phyloP scores from a whole-genome alignment of 768 basidiomycete genomes.

The Lyophyllum atratum region DNA sequence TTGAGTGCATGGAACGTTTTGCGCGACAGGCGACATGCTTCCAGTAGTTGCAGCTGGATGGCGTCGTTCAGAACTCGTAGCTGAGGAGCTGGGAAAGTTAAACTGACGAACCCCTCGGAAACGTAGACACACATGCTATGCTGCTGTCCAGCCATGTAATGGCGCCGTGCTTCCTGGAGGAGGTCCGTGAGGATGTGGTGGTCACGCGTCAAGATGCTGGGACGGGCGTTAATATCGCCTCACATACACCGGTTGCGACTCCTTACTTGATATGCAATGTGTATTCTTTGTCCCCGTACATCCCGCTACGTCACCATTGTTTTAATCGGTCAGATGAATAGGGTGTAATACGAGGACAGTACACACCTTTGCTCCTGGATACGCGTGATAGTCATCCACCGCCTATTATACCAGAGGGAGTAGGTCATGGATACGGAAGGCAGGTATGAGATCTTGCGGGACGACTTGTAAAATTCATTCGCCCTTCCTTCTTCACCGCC shows the following conservation, averaged over 20 bases:
- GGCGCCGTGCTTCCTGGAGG: constrained; percentile 42
- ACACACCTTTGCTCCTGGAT: constrained; percentile 1
- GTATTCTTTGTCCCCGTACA: constrained; percentile 15
- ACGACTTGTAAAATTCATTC: constrained; percentile 7
- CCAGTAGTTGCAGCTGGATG: constrained; percentile 40
- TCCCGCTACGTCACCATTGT: constrained; percentile 1
- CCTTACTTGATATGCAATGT: constrained; percentile 18
- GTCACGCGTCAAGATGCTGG: constrained; percentile 44
- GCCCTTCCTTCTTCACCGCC: constrained; percentile 26
- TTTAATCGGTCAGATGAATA: too few relatives aligned
- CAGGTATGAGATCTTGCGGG: constrained; percentile 32
- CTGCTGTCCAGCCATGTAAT: constrained; percentile 38
- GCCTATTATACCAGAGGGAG: constrained; percentile 32
- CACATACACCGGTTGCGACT: too few relatives aligned
- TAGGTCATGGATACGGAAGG: constrained; percentile 36
- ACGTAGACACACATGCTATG: constrained; percentile 45
- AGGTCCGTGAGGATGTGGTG: constrained; percentile 39
- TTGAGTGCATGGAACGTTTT: constrained; percentile 56
- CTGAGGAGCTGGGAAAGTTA: too few relatives aligned
- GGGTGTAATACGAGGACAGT: too few relatives aligned
- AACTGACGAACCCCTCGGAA: constrained; percentile 35
- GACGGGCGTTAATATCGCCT: neutral
- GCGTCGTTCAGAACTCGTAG: neutral
- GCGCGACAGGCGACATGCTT: constrained; percentile 49
- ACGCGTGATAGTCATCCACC: constrained; percentile 29